Evolutionary conservation across 768 basidiomycete species (phyloP), one percentile per base, ranked within the genome.

Genomic region (Termitomyces titanicus): DNA sequence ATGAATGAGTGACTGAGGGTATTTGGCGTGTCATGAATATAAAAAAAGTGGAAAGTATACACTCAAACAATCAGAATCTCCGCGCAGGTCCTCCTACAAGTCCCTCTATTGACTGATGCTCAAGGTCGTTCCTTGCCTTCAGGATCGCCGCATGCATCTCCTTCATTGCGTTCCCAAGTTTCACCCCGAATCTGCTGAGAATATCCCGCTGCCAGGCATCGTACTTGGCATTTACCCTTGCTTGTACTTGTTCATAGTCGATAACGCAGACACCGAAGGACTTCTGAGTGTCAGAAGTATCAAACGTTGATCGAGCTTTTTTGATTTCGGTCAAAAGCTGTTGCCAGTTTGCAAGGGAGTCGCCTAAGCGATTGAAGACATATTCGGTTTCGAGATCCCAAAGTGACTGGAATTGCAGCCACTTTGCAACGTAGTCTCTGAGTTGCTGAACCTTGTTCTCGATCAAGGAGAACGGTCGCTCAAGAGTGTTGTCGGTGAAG

Each of bases 301-400:
- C 97, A 66, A 99, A 98, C 17, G 94, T 98, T 51, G 94, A 85
- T 0, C 96, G 87, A 13, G 94, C 87, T 70, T 96, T 94, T 74
- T 96, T 96, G 78, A 98, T 99, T 68, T 98, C 96, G 10, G 89
- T 92, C 13, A 98, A 79, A 4, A 99, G 85, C 62, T 96, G 92
- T 66, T 97, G 94, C 97, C 97, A 99, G 70, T 88, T 80, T 2
- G 84, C 84, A 22, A 99, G 83, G 12, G 92, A 92, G 70, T 99
- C 96, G 9, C 97, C 97, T 7, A 99, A 86, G 0, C 92, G 89
- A 63, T 86, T 87, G 79, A 97, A 98, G 34, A 99, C 95, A 66
- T 91, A 89, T 79, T 98, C 96, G 27, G 95, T 83, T 71, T 98
- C 94, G 39, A 98, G 84, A 68, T 99, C 97, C 97, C 96, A 98